These are phyloP conservation scores for Haplosporangium sp. DNA, from an alignment of 371 early-diverging fungal species.

Conservation along the genomic window DNA sequence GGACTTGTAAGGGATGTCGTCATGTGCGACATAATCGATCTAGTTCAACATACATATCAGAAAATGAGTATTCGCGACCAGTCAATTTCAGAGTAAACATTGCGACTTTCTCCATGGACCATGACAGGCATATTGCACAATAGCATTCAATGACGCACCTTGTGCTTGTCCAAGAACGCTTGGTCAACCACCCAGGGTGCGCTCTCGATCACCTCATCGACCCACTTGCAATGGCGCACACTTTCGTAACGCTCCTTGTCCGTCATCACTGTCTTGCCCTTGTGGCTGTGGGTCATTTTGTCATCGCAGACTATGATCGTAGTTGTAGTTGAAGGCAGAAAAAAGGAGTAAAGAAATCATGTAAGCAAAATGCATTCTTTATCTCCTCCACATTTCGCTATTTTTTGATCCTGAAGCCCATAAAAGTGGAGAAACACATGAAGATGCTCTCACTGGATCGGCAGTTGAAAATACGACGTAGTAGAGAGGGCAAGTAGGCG, in stretches of 20 bases:
- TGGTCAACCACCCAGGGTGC: slow-evolving; percentile 94
- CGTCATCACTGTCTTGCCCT: slow-evolving; percentile 94
- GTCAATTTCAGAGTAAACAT: not conserved
- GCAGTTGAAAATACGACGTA: slow-evolving; percentile 17
- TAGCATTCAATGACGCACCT: slow-evolving; percentile 55
- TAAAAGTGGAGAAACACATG: slow-evolving; percentile 10
- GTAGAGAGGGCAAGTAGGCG: not conserved
- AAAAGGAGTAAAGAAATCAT: not conserved
- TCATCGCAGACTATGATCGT: slow-evolving; percentile 81
- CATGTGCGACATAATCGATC: slow-evolving; percentile 99
- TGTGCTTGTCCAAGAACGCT: slow-evolving; percentile 88
- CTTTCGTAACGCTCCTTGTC: slow-evolving; percentile 91
- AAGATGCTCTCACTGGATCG: slow-evolving; percentile 31
- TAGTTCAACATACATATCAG: slow-evolving; percentile 29
- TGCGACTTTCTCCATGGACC: too few relatives aligned
- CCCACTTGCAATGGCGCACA: slow-evolving; percentile 96
- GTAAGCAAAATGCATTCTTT: not conserved
- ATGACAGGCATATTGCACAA: not conserved
- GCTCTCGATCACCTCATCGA: slow-evolving; percentile 90
- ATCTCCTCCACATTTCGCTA: not conserved
- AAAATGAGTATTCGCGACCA: not conserved
- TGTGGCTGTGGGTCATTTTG: slow-evolving; percentile 81
- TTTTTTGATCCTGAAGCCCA: not conserved
- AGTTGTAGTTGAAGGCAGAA: not conserved
- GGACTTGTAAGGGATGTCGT: slow-evolving; percentile 92